phyloP scores from a whole-genome alignment of 2,329 filamentous ascomycete species.

The Dendryphion nanum region DNA sequence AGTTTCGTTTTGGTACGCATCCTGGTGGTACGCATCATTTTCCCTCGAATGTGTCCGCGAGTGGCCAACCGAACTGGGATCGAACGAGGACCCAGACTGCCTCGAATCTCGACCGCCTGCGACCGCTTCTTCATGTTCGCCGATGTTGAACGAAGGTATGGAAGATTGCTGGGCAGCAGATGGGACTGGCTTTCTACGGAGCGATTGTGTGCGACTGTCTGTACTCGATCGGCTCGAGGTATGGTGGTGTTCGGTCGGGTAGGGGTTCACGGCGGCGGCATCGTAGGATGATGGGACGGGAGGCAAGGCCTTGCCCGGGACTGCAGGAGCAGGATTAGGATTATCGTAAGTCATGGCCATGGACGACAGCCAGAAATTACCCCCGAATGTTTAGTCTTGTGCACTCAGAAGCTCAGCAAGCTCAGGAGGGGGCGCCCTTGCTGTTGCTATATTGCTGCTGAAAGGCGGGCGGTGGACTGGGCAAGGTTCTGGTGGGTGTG shows the following conservation, averaged over 20 bases:
- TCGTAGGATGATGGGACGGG: conserved; percentile 21
- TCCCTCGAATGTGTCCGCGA: conserved; percentile 37
- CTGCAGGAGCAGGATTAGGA: conserved; percentile 15
- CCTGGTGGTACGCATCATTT: no score
- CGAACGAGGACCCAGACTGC: conserved; percentile 33
- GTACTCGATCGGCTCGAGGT: conserved; percentile 16
- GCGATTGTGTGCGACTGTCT: conserved; percentile 18
- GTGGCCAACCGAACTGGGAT: conserved; percentile 31
- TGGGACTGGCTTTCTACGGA: conserved; percentile 24
- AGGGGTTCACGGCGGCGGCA: no score
- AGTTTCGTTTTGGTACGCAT: conserved; percentile 14
- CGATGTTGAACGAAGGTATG: conserved; percentile 31
- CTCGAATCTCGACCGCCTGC: conserved; percentile 31
- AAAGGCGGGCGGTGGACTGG: no score
- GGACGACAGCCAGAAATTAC: conserved; percentile 7
- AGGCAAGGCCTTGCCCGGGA: conserved; percentile 23
- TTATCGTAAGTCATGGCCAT: conserved; percentile 28
- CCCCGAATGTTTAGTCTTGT: no score
- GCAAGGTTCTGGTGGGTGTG: no score
- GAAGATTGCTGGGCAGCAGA: conserved; percentile 11
- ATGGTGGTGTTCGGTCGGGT: no score
- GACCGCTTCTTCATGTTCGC: conserved; percentile 28
- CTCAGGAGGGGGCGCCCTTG: no score
- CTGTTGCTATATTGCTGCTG: no score
- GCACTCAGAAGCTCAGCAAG: no score